phyloP scores from a whole-genome alignment of 1,284 basidiomycete genomes.

The Phylloporus gajari region DNA sequence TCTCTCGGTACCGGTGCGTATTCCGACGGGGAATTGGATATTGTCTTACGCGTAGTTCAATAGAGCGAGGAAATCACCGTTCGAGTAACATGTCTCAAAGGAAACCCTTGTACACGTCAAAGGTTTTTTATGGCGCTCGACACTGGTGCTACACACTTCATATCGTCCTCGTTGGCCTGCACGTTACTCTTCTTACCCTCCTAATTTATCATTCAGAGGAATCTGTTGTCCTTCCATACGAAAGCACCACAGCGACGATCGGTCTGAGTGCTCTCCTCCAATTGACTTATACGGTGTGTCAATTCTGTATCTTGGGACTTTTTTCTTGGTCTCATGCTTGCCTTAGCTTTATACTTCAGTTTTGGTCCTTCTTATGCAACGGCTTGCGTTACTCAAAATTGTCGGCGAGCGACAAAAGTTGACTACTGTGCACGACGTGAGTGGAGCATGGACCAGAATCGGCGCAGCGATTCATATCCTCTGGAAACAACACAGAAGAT shows the following conservation, averaged over 20 bases:
- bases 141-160: background rate
- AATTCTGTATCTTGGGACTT: too few relatives aligned
- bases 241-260: background rate
- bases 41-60: background rate
- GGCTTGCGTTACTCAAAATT: background rate
- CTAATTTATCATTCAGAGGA: background rate
- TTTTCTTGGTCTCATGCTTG: background rate
- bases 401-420: slow-evolving; percentile 9
- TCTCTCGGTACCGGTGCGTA: background rate
- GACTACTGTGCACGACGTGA: background rate
- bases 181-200: background rate
- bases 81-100: too few relatives aligned
- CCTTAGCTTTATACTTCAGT: background rate
- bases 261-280: slow-evolving; percentile 1
- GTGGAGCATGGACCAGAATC: slow-evolving; percentile 15
- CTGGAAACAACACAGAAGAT: slow-evolving; percentile 32
- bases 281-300: background rate
- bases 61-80: background rate
- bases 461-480: slow-evolving; percentile 23
- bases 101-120: background rate
- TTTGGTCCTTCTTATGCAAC: background rate
- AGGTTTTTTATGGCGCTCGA: background rate
- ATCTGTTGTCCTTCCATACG: background rate
- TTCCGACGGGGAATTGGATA: too few relatives aligned
- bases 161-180: background rate